Conservation (phyloP, 2,329 filamentous ascomycete species). For the Aspergillus ruber region DNA sequence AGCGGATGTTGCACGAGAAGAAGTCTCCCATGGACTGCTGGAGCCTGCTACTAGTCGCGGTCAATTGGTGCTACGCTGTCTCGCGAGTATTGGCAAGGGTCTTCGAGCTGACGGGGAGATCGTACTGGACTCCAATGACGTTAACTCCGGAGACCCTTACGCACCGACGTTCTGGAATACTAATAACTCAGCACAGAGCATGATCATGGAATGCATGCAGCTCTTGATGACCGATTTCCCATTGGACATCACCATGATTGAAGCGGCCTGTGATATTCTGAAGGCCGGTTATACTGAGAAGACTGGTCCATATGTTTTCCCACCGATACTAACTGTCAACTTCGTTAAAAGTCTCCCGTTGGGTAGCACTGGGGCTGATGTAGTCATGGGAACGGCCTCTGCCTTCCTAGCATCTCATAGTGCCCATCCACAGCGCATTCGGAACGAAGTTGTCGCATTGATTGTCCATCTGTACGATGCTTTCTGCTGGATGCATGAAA, state of each 20-base stretch:
- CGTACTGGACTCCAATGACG: slow-evolving; percentile 26
- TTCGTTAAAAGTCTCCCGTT: slow-evolving; percentile 37
- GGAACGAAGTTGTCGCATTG: slow-evolving; percentile 27
- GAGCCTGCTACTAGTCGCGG: slow-evolving; percentile 30
- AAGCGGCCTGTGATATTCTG: slow-evolving; percentile 41
- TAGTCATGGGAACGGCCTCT: slow-evolving; percentile 41
- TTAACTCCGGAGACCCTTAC: slow-evolving; percentile 18
- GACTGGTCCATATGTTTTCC: slow-evolving; percentile 39
- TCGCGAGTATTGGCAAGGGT: slow-evolving; percentile 37
- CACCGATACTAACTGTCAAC: slow-evolving; percentile 33
- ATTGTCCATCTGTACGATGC: slow-evolving; percentile 35
- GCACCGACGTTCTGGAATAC: slow-evolving; percentile 34
- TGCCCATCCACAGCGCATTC: slow-evolving; percentile 27
- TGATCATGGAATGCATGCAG: slow-evolving; percentile 36
- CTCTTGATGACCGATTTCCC: slow-evolving; percentile 35
- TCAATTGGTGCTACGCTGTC: slow-evolving; percentile 32
- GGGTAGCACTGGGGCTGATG: slow-evolving; percentile 34
- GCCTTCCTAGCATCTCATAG: slow-evolving; percentile 40
- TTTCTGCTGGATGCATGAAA: slow-evolving; percentile 32
- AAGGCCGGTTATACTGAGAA: slow-evolving; percentile 42
- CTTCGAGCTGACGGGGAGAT: slow-evolving; percentile 32
- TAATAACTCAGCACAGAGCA: slow-evolving; percentile 27
- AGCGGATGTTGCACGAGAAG: slow-evolving; percentile 26
- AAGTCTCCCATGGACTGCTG: slow-evolving; percentile 22
- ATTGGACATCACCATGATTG: slow-evolving; percentile 36